These are phyloP conservation scores for Populus hybrid DNA, from an alignment of 441 rosid species.

Conservation along the genomic window DNA sequence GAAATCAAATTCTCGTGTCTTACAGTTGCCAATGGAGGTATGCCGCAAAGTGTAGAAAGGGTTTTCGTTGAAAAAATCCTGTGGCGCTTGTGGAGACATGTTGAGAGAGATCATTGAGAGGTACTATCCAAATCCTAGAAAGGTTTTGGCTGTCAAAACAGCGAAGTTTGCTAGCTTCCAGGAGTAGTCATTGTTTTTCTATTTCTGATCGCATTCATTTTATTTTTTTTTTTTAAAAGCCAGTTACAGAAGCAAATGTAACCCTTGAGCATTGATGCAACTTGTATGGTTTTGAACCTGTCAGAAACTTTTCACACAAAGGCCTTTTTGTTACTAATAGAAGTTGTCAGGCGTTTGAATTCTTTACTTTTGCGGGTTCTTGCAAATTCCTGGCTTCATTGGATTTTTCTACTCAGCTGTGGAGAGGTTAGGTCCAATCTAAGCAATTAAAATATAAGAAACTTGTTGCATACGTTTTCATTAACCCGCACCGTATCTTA, in stretches of 20 bases:
- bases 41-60: slow-evolving; percentile 90
- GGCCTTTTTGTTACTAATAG: neutral
- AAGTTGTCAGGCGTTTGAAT: slow-evolving; percentile 1
- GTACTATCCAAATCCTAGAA: slow-evolving; percentile 66
- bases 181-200: slow-evolving; percentile 2
- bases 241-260: too few species aligned
- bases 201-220: slow-evolving; percentile 4
- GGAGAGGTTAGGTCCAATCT: too few species aligned
- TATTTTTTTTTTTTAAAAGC: slow-evolving; percentile 9
- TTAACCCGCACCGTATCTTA: too few species aligned
- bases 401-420: too few species aligned
- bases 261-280: slow-evolving; percentile 4
- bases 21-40: slow-evolving; percentile 61
- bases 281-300: neutral
- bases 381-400: too few species aligned
- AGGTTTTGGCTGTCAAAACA: slow-evolving; percentile 13
- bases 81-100: slow-evolving; percentile 84
- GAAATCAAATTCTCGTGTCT: slow-evolving; percentile 39
- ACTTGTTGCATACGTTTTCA: too few species aligned
- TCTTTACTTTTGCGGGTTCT: neutral
- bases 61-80: slow-evolving; percentile 76
- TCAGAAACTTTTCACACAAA: neutral
- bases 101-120: slow-evolving; percentile 81
- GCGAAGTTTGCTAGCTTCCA: neutral
- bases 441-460: too few species aligned